phyloP scores from a whole-genome alignment of 2,329 filamentous ascomycete genomes.

The Ophiosphaerella korrae region DNA sequence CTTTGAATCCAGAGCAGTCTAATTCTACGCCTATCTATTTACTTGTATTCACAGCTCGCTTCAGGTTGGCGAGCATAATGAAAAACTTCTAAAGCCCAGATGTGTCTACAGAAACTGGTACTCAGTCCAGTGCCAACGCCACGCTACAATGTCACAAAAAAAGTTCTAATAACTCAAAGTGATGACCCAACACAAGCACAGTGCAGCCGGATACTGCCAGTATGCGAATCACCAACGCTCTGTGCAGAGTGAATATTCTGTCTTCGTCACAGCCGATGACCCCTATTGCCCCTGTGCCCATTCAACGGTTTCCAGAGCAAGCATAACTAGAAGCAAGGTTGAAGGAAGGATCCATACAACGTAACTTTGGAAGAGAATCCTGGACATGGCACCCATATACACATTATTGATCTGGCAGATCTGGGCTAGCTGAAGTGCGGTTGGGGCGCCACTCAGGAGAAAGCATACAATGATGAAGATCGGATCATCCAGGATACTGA shows the following conservation, averaged over 20 bases:
- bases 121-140: conserved; percentile 9
- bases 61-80: too few relatives aligned
- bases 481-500: conserved; percentile 94
- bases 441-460: conserved; percentile 90
- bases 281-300: conserved; percentile 65
- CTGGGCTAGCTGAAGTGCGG: conserved; percentile 90
- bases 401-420: conserved; percentile 99
- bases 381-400: conserved; percentile 92
- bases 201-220: too few relatives aligned
- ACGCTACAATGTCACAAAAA: conserved; percentile 11
- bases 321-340: conserved; percentile 86
- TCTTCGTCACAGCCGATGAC: too few relatives aligned
- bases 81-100: background rate
- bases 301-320: conserved; percentile 88
- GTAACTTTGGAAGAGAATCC: conserved; percentile 92
- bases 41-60: too few relatives aligned
- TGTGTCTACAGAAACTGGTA: background rate
- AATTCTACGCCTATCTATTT: too few relatives aligned
- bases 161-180: background rate
- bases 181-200: too few relatives aligned
- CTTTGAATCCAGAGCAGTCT: too few relatives aligned
- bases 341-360: conserved; percentile 97
- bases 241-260: too few relatives aligned
- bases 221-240: too few relatives aligned
- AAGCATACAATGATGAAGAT: conserved; percentile 99